These are phyloP conservation scores for Selaginella moellendorffii DNA, from an alignment of 75 land plant species.

Conservation along the genomic window DNA sequence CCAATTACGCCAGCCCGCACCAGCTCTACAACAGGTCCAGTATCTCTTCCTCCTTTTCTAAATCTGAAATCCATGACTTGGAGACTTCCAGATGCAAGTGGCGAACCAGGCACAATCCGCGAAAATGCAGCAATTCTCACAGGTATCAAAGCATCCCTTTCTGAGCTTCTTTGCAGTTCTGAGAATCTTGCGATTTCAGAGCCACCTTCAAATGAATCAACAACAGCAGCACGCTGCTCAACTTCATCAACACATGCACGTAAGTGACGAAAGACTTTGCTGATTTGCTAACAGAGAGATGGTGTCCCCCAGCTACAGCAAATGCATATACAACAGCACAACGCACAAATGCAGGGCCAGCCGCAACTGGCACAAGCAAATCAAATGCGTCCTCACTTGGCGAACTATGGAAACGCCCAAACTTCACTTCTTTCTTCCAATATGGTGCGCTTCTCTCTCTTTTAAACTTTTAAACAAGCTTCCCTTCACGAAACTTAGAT, in stretches of 20 bases:
- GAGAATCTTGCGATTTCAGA: not conserved
- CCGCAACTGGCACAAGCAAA: conserved; percentile 16
- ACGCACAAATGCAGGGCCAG: conserved; percentile 10
- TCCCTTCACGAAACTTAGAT: too few relatives aligned
- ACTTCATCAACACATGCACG: conserved; percentile 12
- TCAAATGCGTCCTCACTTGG: conserved; percentile 23
- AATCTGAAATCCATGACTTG: too few relatives aligned
- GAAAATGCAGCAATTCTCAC: too few relatives aligned
- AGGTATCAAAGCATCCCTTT: too few relatives aligned
- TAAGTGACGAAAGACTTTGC: not conserved
- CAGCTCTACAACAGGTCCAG: conserved; percentile 25
- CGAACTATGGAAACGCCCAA: conserved; percentile 21
- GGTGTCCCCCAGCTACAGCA: conserved; percentile 17
- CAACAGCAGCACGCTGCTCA: conserved; percentile 19
- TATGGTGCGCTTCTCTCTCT: conserved; percentile 18
- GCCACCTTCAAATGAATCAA: conserved; percentile 13
- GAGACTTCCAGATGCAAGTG: too few relatives aligned
- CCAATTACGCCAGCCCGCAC: too few relatives aligned
- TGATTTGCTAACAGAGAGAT: not conserved
- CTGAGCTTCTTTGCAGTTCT: too few relatives aligned
- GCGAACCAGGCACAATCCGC: too few relatives aligned
- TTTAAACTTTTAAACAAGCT: too few relatives aligned
- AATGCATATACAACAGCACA: conserved; percentile 12
- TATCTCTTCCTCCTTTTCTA: too few relatives aligned
- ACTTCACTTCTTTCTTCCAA: conserved; percentile 17